phyloP scores from a whole-genome alignment of 805 yeast species.

The Gaillardinia entomophila region DNA sequence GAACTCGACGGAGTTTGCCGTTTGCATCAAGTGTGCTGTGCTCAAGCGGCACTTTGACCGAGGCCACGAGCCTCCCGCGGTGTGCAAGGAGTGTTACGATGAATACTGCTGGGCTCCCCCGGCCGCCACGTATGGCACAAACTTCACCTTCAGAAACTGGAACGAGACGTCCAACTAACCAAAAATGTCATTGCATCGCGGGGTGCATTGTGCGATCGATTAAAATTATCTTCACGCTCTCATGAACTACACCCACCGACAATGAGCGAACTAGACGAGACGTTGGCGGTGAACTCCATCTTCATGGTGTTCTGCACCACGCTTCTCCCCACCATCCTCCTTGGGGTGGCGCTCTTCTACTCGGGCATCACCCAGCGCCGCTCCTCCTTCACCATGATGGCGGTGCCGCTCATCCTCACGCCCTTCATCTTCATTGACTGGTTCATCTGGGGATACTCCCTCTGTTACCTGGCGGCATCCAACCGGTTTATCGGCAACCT shows the following conservation, averaged over 20 bases:
- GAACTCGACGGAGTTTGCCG: constrained; percentile 35
- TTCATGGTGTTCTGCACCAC: constrained; percentile 32
- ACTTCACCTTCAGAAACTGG: no score
- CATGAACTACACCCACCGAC: no score
- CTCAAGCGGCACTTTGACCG: constrained; percentile 48
- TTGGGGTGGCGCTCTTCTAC: constrained; percentile 36
- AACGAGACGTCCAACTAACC: no score
- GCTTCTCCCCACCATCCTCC: constrained; percentile 22
- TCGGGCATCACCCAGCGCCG: constrained; percentile 39
- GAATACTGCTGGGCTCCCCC: constrained; percentile 18
- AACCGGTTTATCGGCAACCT: constrained; percentile 31
- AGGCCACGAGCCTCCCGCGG: no score
- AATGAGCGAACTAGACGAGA: not conserved
- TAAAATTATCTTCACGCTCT: no score
- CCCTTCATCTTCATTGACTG: constrained; percentile 34
- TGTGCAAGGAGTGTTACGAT: constrained; percentile 12
- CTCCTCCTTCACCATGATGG: constrained; percentile 35
- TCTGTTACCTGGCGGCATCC: constrained; percentile 29
- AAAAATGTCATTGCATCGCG: no score
- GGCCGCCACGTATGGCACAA: no score
- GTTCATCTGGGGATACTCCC: constrained; percentile 41
- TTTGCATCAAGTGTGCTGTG: constrained; percentile 54
- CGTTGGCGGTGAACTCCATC: constrained; percentile 16
- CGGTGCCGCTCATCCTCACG: constrained; percentile 25
- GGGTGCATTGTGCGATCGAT: no score